Base-by-base conservation (phyloP, 2,329 filamentous ascomycete species). In the Sclerotinia sclerotiorum region DNA sequence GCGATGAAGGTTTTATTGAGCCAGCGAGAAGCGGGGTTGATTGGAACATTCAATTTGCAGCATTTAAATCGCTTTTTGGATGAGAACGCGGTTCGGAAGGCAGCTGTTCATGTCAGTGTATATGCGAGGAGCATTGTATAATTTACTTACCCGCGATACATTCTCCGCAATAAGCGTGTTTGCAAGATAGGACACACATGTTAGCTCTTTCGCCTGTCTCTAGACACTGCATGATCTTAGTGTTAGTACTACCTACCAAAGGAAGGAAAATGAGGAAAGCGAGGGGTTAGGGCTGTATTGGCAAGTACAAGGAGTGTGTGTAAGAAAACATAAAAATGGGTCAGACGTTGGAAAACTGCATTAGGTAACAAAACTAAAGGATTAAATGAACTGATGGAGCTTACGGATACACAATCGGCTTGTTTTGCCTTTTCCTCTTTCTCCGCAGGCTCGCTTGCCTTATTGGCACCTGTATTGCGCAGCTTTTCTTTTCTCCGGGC, bases 1-100 rank as follows among this genome's bases (percentile, higher is more conserved):
- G 54, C 49, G 21, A 70, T 29, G 44, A 76, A 72, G 15, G 66
- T 35, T 7, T 49, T 15, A 27, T 70, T 62, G 42, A 68, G 48
- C 57, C 48, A 68, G 19, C 39, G 24, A 46, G 57, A 73, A 39
- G 42, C 51, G 24, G 19, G 44, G 19, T 1, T 46, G 15, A 58
- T 29, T 1, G 65, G 39, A n/a, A 73, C 39, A 17, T 65, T 57
- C 15, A 44, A 52, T 29, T 64, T 67, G 58, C 71, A 74, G 58
- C 72, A 74, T 68, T 71, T 69, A 57, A 74, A 74, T 11, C 54
- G 61, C 2, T 39, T 61, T 29, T 68, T 69, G 21, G 71, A 73
- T 52, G 69, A 70, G n/a, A 67, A 65, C 8, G 73, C 72, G 11
- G 66, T 55, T 70, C 69, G 69, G 63, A 74, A 73, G 27, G 70